Evolutionary conservation across 225 moss, liverwort and hornwort species (phyloP).

Genomic region (Climacium dendroides): DNA sequence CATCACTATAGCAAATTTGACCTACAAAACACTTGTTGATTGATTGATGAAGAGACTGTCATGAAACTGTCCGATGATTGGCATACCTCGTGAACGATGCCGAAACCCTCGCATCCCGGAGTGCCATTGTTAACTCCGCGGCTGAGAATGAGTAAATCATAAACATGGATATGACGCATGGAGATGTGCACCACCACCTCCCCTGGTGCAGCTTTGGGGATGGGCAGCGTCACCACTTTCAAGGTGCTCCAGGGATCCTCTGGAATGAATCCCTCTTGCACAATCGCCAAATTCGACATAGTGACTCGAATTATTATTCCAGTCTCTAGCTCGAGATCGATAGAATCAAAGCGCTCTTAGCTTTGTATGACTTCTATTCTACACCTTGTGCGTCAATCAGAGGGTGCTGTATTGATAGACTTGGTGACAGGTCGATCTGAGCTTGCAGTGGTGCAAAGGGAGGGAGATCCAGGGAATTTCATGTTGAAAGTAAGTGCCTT

Average conservation of each 20-base stretch:
- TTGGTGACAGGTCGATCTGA: not conserved
- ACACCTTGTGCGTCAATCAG: no score
- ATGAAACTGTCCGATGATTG: not conserved
- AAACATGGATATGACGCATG: not conserved
- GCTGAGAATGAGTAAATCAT: not conserved
- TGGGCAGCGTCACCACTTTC: not conserved
- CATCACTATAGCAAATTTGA: not conserved
- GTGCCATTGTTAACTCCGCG: not conserved
- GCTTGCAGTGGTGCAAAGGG: not conserved
- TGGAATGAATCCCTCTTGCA: not conserved
- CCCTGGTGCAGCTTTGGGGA: not conserved
- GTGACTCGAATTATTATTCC: not conserved
- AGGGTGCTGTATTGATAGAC: not conserved
- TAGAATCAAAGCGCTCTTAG: not conserved
- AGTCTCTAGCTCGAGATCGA: not conserved
- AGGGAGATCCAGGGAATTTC: not conserved
- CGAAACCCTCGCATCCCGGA: not conserved
- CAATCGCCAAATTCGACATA: not conserved
- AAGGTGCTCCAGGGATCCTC: not conserved
- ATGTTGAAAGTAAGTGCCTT: not conserved
- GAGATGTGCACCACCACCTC: not conserved
- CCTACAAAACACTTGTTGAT: not conserved
- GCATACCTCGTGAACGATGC: not conserved
- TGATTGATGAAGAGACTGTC: not conserved
- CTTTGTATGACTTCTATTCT: not conserved